Percentiles rank a stretch among this genome's conserved stretches.
Conservation (phyloP, 805 yeast genomes). For the Brettanomyces custersianus region DNA sequence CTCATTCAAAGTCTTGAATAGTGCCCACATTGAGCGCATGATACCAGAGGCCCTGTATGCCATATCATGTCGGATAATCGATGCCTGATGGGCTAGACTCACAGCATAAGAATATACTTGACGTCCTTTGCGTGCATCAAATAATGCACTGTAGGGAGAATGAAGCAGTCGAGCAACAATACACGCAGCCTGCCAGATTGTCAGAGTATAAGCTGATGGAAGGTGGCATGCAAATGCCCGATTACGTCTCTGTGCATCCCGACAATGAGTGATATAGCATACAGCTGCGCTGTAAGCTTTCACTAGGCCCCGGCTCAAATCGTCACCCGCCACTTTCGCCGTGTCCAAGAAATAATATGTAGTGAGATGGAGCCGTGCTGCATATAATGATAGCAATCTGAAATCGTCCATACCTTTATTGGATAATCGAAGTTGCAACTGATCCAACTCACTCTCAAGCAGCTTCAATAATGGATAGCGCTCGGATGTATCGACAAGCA, state of each 20-base stretch:
- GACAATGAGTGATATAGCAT: conserved; percentile 59
- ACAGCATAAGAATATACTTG: conserved; percentile 61
- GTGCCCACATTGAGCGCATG: conserved; percentile 89
- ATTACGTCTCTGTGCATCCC: conserved; percentile 48
- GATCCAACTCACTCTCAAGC: conserved; percentile 64
- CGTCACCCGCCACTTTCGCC: conserved; percentile 39
- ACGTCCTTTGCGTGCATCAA: conserved; percentile 68
- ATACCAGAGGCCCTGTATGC: conserved; percentile 90
- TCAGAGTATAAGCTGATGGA: conserved; percentile 75
- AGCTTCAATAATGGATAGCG: conserved; percentile 67
- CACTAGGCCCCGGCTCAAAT: conserved; percentile 63
- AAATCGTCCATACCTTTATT: conserved; percentile 47
- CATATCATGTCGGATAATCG: conserved; percentile 84
- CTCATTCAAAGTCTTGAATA: conserved; percentile 61
- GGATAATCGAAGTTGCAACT: conserved; percentile 14
- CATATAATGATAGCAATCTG: conserved; percentile 56
- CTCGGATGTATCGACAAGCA: conserved; percentile 59
- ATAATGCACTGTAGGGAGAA: conserved; percentile 55
- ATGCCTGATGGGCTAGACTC: conserved; percentile 62
- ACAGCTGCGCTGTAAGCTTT: conserved; percentile 75
- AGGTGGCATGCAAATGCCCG: conserved; percentile 61
- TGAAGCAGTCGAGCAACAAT: conserved; percentile 72
- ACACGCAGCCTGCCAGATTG: conserved; percentile 89
- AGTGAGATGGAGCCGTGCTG: conserved; percentile 73
- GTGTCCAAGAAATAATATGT: conserved; percentile 77